Base-by-base conservation (phyloP, 352 stramenopile species). In the Pythium angustatum region DNA sequence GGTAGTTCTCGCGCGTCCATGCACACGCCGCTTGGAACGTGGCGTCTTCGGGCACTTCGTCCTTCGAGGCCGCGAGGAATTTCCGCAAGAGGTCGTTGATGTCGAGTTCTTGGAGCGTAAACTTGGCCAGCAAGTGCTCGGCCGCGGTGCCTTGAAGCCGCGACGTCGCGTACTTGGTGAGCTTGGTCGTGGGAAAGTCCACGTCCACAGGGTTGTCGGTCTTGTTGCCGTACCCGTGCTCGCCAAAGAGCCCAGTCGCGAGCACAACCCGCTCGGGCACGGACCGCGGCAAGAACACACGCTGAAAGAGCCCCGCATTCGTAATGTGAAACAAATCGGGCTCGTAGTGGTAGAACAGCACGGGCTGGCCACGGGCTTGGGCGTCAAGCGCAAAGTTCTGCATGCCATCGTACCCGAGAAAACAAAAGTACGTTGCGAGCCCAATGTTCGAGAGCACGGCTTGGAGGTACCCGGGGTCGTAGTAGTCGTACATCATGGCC, bases 291-390 rank as follows among this genome's bases (percentile, higher is more conserved):
- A 83, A 58, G n/a, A 76, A 76, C 0, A 85, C 53, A 22, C 71
- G 68, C 17, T 76, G 52, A 30, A 85, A 80, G 9, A 64, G 15
- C 0, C 55, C 63, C 0, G 47, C 21, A 41, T 82, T 14, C 15
- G 69, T 33, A 22, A 69, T 51, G 34, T 78, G 65, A 44, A 81
- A 77, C 48, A 66, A 33, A 24, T 81, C 73, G 2, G 73, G 76
- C 54, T 81, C 76, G 52, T 69, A 85, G 45, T 85, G 68, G 45
- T 85, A 85, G 27, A 85, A 85, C 26, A 71, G 19, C 6, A 81
- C 64, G 0, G 68, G 59, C 12, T 66, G 62, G 2, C 51, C 22
- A 43, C 70, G 58, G 22, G 26, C 26, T 5, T 63, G 21, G 9
- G 19, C 19, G n/a, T 47, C 19, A 7, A 28, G 19, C 3, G 17